phyloP scores from a whole-genome alignment of 2,329 filamentous ascomycete species.

The Monascus ruber region DNA sequence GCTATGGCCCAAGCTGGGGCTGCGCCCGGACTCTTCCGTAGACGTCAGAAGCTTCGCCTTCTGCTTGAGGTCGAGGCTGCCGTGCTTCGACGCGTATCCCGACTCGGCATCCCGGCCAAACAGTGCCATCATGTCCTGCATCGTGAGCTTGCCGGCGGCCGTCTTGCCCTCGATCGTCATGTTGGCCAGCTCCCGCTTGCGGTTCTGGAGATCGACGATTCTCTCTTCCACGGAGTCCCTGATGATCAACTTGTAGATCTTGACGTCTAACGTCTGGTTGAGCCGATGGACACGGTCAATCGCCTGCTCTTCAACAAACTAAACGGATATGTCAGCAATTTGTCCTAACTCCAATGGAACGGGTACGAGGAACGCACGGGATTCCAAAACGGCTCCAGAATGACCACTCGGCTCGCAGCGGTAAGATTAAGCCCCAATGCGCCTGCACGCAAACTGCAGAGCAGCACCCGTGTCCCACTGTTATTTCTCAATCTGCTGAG shows the following conservation, averaged over 20 bases:
- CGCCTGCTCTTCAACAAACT: constrained; percentile 97
- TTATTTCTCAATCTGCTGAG: constrained; percentile 66
- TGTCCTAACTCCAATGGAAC: constrained; percentile 5
- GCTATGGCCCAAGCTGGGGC: constrained; percentile 5
- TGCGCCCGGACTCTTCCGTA: constrained; percentile 11
- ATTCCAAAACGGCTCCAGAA: constrained; percentile 98
- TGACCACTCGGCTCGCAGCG: constrained; percentile 82
- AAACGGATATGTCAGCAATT: constrained; percentile 5
- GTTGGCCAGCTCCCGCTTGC: constrained; percentile 84
- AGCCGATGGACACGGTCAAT: constrained; percentile 98
- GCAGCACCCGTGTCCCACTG: constrained; percentile 62
- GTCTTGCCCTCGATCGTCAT: constrained; percentile 74
- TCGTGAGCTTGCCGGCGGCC: constrained; percentile 70
- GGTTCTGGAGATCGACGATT: constrained; percentile 87
- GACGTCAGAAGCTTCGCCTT: constrained; percentile 19
- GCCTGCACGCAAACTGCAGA: constrained; percentile 91
- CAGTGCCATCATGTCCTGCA: constrained; percentile 86
- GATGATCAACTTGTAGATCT: constrained; percentile 90
- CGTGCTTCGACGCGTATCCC: constrained; percentile 29
- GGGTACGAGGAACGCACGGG: constrained; percentile 45
- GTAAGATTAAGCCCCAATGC: constrained; percentile 89
- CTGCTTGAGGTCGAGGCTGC: constrained; percentile 26
- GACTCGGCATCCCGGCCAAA: constrained; percentile 61
- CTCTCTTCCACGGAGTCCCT: constrained; percentile 80
- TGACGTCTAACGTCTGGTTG: constrained; percentile 87